Evolutionary conservation across 768 basidiomycete species (phyloP), one percentile per base, ranked within the genome.

Genomic region (Udeniomyces megalosporus): DNA sequence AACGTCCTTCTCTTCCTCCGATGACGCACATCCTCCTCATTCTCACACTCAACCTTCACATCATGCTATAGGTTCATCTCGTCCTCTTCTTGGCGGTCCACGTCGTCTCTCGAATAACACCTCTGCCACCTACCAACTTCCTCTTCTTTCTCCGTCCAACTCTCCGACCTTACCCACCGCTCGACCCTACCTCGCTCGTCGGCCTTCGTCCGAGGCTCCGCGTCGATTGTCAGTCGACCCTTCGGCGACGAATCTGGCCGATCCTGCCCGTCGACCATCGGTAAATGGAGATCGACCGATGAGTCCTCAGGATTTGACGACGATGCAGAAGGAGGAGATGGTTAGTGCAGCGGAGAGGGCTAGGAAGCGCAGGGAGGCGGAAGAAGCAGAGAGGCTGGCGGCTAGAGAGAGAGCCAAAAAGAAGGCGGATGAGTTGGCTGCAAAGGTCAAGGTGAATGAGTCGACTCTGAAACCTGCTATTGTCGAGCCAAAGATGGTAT

Each of bases 311-410:
- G 58, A 65, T 32, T 26, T 59, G 7, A 55, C 63, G 2, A 49
- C 38, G 51, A 52, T 60, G 28, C 58, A 65, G 29, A 59, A 65
- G 58, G 58, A 56, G 51, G 63, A 65, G 58, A 65, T 65, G 63
- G 56, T 58, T 29, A 53, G 49, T 6, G 63, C 63, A 1, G 63
- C 63, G 1, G 58, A 65, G 47, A 50, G 63, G 11, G 63, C 63
- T 7, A 52, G 46, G 22, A 12, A 46, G 58, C 42, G 63, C 24
- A 26, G 63, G n/a, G 45, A 65, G 35, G 49, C 45, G 35, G 63
- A 60, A 32, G 63, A 65, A 31, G 63, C 51, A 35, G 63, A 65
- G 46, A 52, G 58, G 28, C 17, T 29, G 47, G 58, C 58, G 14
- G 58, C 58, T 2, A 42, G 22, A 20, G 63, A 65, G 28, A 14